Evolutionary conservation across 192 early-diverging fungal genomes (phyloP).

Genomic region (Backusella parvicylindrica): DNA sequence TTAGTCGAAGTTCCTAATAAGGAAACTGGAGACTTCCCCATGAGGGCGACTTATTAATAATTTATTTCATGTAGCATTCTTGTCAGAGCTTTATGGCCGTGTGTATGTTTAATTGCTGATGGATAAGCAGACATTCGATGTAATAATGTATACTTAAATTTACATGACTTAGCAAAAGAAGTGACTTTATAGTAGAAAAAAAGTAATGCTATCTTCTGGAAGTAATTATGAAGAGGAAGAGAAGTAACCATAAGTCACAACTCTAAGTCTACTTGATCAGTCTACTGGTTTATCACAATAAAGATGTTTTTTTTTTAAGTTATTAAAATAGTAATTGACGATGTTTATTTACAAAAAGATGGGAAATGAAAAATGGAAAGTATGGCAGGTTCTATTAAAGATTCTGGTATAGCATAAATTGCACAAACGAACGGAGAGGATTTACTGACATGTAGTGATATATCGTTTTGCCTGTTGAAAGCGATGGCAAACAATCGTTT

Average conservation of each 20-base stretch:
- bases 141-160: too few species aligned
- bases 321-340: background rate
- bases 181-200: too few species aligned
- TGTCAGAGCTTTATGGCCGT: too few species aligned
- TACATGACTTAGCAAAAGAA: background rate
- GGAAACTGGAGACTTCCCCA: too few species aligned
- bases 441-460: background rate
- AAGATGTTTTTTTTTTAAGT: background rate
- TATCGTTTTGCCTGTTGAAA: background rate
- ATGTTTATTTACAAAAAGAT: conserved; percentile 1
- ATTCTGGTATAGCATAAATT: background rate
- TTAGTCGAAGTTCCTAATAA: too few species aligned
- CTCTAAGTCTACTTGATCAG: background rate
- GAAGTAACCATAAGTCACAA: background rate
- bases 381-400: background rate
- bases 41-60: too few species aligned
- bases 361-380: background rate
- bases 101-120: too few species aligned
- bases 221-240: too few species aligned
- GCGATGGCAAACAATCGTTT: background rate
- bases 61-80: too few species aligned
- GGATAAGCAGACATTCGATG: too few species aligned
- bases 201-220: too few species aligned
- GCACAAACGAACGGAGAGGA: background rate
- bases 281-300: background rate